Evolutionary conservation across 768 basidiomycete genomes (phyloP).

Genomic region (Phanerochaete sordida): DNA sequence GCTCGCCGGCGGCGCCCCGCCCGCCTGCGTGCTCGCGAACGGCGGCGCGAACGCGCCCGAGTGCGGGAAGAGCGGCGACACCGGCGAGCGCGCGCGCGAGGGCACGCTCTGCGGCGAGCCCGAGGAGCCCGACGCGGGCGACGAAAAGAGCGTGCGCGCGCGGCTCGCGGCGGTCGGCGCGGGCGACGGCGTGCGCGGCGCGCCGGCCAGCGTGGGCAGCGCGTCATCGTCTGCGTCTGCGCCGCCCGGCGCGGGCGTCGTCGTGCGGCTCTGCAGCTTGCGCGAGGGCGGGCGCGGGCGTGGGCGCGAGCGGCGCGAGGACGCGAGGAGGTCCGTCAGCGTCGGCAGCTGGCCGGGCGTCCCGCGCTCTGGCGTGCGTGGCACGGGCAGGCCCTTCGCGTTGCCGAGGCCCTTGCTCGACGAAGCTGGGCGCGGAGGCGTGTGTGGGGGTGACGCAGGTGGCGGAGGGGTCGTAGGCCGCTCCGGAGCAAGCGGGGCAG

Average conservation of each 20-base stretch:
- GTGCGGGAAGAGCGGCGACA: constrained; percentile 29
- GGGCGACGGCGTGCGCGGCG: constrained; percentile 1
- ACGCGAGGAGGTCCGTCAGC: constrained; percentile 42
- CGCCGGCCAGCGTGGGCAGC: constrained; percentile 6
- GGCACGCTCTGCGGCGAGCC: constrained; percentile 20
- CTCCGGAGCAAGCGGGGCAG: constrained; percentile 13
- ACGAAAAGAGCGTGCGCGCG: constrained; percentile 34
- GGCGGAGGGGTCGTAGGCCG: constrained; percentile 27
- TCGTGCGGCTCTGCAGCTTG: constrained; percentile 13
- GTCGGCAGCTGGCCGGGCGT: constrained; percentile 30
- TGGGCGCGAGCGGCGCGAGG: constrained; percentile 33
- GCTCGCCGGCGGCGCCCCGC: constrained; percentile 12
- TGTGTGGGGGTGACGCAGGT: constrained; percentile 25
- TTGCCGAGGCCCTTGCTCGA: constrained; percentile 20
- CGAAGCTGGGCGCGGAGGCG: constrained; percentile 15
- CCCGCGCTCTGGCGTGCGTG: constrained; percentile 23
- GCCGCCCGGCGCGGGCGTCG: constrained; percentile 4
- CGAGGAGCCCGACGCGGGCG: constrained; percentile 32
- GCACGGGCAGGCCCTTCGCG: constrained; percentile 21
- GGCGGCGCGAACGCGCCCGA: constrained; percentile 31
- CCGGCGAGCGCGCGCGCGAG: constrained; percentile 31
- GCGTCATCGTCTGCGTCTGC: not conserved
- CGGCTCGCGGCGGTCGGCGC: constrained; percentile 23
- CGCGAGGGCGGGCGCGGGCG: constrained; percentile 28
- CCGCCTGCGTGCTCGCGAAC: constrained; percentile 30